Base-by-base conservation (phyloP, 352 stramenopile genomes). In the Thraustochytrium sp. region DNA sequence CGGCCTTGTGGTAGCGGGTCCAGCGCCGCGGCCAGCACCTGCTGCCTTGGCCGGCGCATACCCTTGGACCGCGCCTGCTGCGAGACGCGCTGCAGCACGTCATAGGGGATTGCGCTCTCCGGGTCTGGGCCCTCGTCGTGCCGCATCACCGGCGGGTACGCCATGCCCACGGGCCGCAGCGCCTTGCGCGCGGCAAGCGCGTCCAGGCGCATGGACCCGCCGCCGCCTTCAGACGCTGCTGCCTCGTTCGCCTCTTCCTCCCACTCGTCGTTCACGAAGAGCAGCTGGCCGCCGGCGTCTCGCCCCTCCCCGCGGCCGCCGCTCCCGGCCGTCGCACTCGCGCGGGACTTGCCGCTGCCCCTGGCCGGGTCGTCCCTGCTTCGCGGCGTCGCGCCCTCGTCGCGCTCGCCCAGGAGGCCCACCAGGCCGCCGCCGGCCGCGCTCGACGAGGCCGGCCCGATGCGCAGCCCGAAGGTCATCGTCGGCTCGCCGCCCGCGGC, bases 201-300 rank as follows among this genome's bases (percentile, higher is more conserved):
- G n/a, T n/a, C n/a, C n/a, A n/a, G n/a, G n/a, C n/a, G n/a, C n/a
- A n/a, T n/a, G n/a, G n/a, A n/a, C n/a, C n/a, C n/a, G n/a, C 16
- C 5, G 5, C 42, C 5, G 42, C 5, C 42, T 49, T 16, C 5
- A 49, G 42, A 16, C 42, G 5, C 42, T 49, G 42, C 5, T 16
- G 42, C 5, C 42, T 75, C 62, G 9, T 75, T 37, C 11, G 16
- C 55, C 23, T 40, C 62, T 3, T 54, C 62, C 36, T 53, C 34
- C 16, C 21, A 53, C 1, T 75, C 62, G 62, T 75, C 62, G 36
- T 75, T 37, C 11, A 75, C 62, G 26, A 75, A 75, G 38, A 75
- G 44, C 38, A 75, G 38, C n/a, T 75, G 31, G 5, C 36, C 37
- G 26, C 13, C 23, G 8, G 5, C 5, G 42, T 49, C 42, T 5